Base-by-base conservation (phyloP, 2,329 filamentous ascomycete genomes). In the Alternaria ventricosa region DNA sequence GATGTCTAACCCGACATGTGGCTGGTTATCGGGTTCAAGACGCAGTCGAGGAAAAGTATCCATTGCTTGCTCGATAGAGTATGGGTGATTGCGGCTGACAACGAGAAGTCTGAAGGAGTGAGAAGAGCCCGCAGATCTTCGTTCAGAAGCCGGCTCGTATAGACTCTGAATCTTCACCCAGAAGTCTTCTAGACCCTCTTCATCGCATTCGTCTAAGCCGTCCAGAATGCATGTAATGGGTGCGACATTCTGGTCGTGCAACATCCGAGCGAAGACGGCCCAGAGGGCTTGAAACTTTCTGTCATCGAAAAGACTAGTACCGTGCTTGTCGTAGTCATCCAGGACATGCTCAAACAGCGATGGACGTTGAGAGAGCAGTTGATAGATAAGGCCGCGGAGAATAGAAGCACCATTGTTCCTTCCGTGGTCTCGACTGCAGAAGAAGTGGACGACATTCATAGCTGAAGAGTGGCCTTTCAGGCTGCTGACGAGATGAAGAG, bases 11-110 rank as follows among this genome's bases (percentile, higher is more conserved):
- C 4, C 15, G 2, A 36, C 7, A 1, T 5, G 33, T 3, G 7
- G 1, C 15, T 9, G 2, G 0, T 36, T 9, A 0, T 36, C 13
- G 3, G 15, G 15, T 36, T 36, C 33, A 5, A 36, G 15, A 5
- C 7, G 33, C 15, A 41, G 2, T 41, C 33, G 1, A 0, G 33
- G 33, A 2, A 5, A 41, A 0, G 1, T 2, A 1, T 41, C 8
- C 7, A 41, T 1, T 10, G 33, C 15, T 41, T 10, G 15, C 33
- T 41, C 0, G 1, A 41, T 41, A 3, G 33, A 41, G 8, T 41
- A n/a, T 0, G 33, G 33, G 2, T 41, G 36, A 1, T 41, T 41
- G 8, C 36, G 36, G 5, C 36, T 41, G 8, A 41, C 36, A 1
- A 41, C 8, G 2, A 41, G 8, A 3, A 41, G 36, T 15, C 4